A percentile compares a stretch with the other conserved stretches of the same genome.
phyloP scores from a whole-genome alignment of 2,329 filamentous ascomycete genomes.

The Aspergillus sp. region DNA sequence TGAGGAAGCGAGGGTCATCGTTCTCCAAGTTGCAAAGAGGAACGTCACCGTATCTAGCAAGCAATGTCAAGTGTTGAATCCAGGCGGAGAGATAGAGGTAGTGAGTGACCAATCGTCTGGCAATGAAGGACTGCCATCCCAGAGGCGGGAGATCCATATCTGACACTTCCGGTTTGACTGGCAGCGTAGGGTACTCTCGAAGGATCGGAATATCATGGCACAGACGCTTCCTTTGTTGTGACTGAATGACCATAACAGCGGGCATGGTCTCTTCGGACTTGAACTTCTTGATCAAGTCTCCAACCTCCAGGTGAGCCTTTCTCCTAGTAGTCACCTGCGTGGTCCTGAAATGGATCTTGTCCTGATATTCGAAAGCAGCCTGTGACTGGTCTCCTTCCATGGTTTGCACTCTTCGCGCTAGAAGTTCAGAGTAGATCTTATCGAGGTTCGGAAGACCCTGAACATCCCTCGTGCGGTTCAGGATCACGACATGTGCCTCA shows the following conservation, averaged over 20 bases:
- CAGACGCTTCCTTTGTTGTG: slow-evolving; percentile 77
- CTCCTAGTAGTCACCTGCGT: slow-evolving; percentile 85
- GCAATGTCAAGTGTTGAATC: slow-evolving; percentile 82
- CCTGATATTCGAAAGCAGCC: slow-evolving; percentile 82
- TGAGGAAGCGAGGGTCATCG: slow-evolving; percentile 91
- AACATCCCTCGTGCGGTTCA: slow-evolving; percentile 77
- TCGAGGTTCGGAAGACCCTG: slow-evolving; percentile 88
- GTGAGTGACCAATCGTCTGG: slow-evolving; percentile 80
- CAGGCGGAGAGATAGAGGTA: slow-evolving; percentile 92
- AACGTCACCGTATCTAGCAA: slow-evolving; percentile 90
- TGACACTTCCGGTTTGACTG: slow-evolving; percentile 76
- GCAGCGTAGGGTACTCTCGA: slow-evolving; percentile 79
- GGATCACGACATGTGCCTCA: slow-evolving; percentile 83
- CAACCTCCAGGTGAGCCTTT: slow-evolving; percentile 84
- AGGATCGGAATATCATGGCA: slow-evolving; percentile 82
- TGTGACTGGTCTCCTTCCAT: slow-evolving; percentile 72
- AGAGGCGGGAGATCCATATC: slow-evolving; percentile 88
- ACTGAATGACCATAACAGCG: slow-evolving; percentile 85
- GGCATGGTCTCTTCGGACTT: slow-evolving; percentile 80
- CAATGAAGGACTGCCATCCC: slow-evolving; percentile 89
- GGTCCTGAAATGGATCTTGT: slow-evolving; percentile 80
- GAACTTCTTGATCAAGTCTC: slow-evolving; percentile 86
- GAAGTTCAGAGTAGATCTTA: slow-evolving; percentile 80
- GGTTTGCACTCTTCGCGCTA: slow-evolving; percentile 65
- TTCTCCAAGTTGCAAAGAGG: slow-evolving; percentile 93